phyloP scores from a whole-genome alignment of 129 eudicot species.

The Tagetes erecta region DNA sequence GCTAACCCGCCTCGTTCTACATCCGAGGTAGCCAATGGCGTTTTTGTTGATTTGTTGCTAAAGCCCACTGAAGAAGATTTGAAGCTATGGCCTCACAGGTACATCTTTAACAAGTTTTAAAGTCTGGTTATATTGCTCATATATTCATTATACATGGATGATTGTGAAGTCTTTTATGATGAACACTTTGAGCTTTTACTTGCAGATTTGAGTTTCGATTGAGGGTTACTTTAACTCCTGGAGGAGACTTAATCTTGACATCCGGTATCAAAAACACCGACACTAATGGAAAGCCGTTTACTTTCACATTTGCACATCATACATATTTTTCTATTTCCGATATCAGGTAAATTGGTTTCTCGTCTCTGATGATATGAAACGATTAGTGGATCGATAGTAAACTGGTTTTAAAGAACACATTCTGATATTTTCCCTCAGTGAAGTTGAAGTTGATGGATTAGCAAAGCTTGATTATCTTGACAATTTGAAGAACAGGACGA shows the following conservation, averaged over 20 bases:
- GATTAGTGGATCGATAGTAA: no score
- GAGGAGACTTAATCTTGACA: conserved; percentile 83
- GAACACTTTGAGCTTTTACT: conserved; percentile 3
- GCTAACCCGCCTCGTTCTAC: conserved; percentile 46
- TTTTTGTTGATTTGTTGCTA: conserved; percentile 71
- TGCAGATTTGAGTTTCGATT: conserved; percentile 86
- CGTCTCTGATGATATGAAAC: no score
- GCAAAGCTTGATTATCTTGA: conserved; percentile 83
- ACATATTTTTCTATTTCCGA: conserved; percentile 89
- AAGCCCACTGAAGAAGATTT: conserved; percentile 77
- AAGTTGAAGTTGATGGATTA: conserved; percentile 83
- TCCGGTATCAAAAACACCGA: conserved; percentile 72
- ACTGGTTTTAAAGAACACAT: no score
- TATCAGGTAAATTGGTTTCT: conserved; percentile 58
- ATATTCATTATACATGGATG: neutral
- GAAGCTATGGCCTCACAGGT: conserved; percentile 91
- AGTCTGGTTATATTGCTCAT: neutral
- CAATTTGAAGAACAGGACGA: conserved; percentile 59
- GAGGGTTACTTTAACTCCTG: conserved; percentile 72
- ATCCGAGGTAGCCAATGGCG: conserved; percentile 40
- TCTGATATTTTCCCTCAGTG: conserved; percentile 45
- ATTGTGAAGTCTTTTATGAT: conserved; percentile 9
- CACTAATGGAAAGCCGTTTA: conserved; percentile 67
- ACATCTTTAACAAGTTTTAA: conserved; percentile 5
- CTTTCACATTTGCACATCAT: conserved; percentile 82